Evolutionary conservation across 352 stramenopile species (phyloP).

Genomic region (Pythium graminicola): DNA sequence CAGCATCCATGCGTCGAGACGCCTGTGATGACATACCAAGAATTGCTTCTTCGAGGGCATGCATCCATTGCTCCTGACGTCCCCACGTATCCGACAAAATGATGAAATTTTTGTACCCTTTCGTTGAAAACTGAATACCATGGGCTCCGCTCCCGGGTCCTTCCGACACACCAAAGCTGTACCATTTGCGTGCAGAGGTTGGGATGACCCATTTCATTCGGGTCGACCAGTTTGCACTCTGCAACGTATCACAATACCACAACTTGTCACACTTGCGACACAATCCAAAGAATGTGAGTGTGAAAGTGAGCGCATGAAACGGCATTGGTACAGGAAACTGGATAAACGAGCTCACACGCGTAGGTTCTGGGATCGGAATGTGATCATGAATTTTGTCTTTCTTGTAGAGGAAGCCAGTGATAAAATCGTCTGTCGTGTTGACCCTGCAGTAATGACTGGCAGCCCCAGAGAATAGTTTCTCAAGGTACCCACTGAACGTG

Average conservation of each 20-base stretch:
- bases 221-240: constrained; percentile 75
- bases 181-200: constrained; percentile 82
- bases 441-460: constrained; percentile 81
- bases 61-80: constrained; percentile 83
- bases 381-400: constrained; percentile 89
- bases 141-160: constrained; percentile 78
- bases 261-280: constrained; percentile 86
- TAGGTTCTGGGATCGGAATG: constrained; percentile 81
- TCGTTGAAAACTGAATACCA: constrained; percentile 80
- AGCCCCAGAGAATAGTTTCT: constrained; percentile 78
- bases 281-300: constrained; percentile 75
- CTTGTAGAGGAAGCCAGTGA: constrained; percentile 87
- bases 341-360: constrained; percentile 82
- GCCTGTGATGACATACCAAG: constrained; percentile 51
- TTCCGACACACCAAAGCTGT: constrained; percentile 75
- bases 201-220: constrained; percentile 90
- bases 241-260: constrained; percentile 83
- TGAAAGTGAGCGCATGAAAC: constrained; percentile 84
- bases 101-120: constrained; percentile 87
- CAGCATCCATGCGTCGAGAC: constrained; percentile 50
- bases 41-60: constrained; percentile 75
- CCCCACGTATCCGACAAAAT: constrained; percentile 82
- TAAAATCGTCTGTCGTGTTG: constrained; percentile 78
- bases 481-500: constrained; percentile 66
- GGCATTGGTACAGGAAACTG: constrained; percentile 85